phyloP scores from a whole-genome alignment of 2,329 filamentous ascomycete species.

The Pseudogymnoascus sp. region DNA sequence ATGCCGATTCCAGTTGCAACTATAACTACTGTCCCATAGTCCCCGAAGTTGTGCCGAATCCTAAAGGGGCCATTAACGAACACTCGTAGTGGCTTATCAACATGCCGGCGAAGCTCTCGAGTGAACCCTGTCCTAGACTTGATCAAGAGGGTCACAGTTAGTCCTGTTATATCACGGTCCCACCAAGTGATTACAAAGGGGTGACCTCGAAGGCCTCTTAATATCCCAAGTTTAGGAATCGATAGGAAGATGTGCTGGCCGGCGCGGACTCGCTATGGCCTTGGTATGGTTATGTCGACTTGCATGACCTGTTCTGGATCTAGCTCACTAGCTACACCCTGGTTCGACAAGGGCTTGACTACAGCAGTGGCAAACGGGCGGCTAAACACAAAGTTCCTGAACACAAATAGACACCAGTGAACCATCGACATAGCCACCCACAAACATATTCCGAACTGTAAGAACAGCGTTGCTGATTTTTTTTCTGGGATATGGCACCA shows the following conservation, averaged over 20 bases:
- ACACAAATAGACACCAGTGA: slow-evolving; percentile 13
- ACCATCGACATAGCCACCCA: slow-evolving; percentile 2
- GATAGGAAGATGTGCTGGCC: slow-evolving; percentile 15
- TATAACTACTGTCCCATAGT: slow-evolving; percentile 15
- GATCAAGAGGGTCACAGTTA: slow-evolving; percentile 14
- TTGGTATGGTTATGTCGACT: slow-evolving; percentile 13
- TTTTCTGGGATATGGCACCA: slow-evolving; percentile 10
- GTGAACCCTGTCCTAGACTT: slow-evolving; percentile 16
- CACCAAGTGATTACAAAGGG: slow-evolving; percentile 18
- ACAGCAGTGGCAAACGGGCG: slow-evolving; percentile 11
- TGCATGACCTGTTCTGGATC: slow-evolving; percentile 9
- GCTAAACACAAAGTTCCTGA: slow-evolving; percentile 13
- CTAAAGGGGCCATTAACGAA: slow-evolving; percentile 15
- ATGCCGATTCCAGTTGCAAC: slow-evolving; percentile 17
- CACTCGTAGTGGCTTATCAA: not conserved
- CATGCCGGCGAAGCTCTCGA: slow-evolving; percentile 4
- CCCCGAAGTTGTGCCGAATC: slow-evolving; percentile 10
- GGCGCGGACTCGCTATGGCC: slow-evolving; percentile 13
- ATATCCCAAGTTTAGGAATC: slow-evolving; percentile 14
- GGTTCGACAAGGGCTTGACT: slow-evolving; percentile 9
- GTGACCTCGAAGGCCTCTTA: slow-evolving; percentile 9
- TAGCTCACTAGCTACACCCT: not conserved
- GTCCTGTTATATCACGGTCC: slow-evolving; percentile 11
- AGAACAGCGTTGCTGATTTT: slow-evolving; percentile 11
- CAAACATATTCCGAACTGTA: slow-evolving; percentile 12